Conservation (phyloP, 2,329 filamentous ascomycete genomes). For the Fusarium illudens region DNA sequence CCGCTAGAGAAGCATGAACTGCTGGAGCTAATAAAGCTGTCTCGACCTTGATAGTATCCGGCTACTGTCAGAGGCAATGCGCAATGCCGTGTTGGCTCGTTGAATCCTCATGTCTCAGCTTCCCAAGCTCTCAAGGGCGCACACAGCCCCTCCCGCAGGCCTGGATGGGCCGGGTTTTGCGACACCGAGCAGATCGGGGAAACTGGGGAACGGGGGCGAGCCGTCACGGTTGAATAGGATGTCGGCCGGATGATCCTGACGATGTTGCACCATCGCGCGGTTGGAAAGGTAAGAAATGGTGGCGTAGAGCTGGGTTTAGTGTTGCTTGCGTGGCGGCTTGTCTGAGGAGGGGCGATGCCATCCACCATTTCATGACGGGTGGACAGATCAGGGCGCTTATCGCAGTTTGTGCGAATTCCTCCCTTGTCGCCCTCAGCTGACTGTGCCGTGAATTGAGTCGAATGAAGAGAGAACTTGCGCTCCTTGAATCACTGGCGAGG, state of each 20-base stretch:
- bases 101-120: not conserved
- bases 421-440: not conserved
- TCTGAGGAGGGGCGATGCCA: slow-evolving; percentile 39
- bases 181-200: not conserved
- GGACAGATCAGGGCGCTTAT: slow-evolving; percentile 13
- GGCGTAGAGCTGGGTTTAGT: slow-evolving; percentile 42
- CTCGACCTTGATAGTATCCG: slow-evolving; percentile 20
- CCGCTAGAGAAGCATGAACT: slow-evolving; percentile 1
- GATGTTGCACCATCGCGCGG: slow-evolving; percentile 23
- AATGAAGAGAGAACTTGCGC: not conserved
- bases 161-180: not conserved
- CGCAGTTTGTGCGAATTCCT: slow-evolving; percentile 2
- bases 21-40: slow-evolving; percentile 4
- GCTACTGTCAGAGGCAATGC: slow-evolving; percentile 6
- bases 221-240: not conserved
- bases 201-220: slow-evolving; percentile 10
- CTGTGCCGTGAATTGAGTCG: not conserved
- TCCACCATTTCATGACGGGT: slow-evolving; percentile 29
- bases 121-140: not conserved
- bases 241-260: slow-evolving; percentile 16
- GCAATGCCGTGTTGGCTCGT: not conserved
- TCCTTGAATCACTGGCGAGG: not conserved
- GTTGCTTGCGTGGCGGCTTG: slow-evolving; percentile 43
- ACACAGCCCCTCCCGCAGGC: not conserved
- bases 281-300: slow-evolving; percentile 34